These are phyloP conservation scores for Colletotrichum lentis DNA, from an alignment of 2,329 filamentous ascomycete species.

Conservation along the genomic window DNA sequence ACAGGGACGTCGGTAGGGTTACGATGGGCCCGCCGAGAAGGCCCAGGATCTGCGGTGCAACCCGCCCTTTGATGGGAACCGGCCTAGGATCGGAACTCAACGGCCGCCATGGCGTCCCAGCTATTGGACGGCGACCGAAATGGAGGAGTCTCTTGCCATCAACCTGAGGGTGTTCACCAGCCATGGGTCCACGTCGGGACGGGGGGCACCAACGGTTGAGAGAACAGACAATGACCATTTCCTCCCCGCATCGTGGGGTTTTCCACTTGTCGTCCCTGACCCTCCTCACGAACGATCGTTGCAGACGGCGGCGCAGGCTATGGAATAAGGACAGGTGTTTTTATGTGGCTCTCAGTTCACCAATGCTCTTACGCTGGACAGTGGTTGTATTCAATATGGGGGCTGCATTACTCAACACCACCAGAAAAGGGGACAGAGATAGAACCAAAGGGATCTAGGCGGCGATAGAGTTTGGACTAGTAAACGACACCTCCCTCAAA, in stretches of 20 bases:
- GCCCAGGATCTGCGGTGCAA: constrained; percentile 5
- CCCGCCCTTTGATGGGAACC: constrained; percentile 3
- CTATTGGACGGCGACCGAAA: neutral
- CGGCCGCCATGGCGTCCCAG: neutral
- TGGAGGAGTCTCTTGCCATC: neutral
- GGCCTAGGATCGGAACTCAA: neutral
- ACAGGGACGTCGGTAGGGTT: neutral
- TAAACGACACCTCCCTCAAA: neutral
- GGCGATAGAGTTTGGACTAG: neutral
- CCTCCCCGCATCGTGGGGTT: too few species aligned
- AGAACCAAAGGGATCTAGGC: neutral
- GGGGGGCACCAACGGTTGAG: neutral
- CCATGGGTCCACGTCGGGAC: neutral
- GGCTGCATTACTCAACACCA: neutral
- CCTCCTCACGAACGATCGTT: too few species aligned
- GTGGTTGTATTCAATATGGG: too few species aligned
- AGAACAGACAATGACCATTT: neutral
- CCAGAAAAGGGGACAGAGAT: neutral
- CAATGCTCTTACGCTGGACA: too few species aligned
- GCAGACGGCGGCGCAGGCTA: too few species aligned
- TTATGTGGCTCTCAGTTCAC: too few species aligned
- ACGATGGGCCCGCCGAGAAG: neutral
- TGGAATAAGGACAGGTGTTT: too few species aligned
- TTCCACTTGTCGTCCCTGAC: too few species aligned
- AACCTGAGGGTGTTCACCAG: neutral